These are phyloP conservation scores for Populus hybrid DNA, from an alignment of 441 rosid genomes.

Conservation along the genomic window DNA sequence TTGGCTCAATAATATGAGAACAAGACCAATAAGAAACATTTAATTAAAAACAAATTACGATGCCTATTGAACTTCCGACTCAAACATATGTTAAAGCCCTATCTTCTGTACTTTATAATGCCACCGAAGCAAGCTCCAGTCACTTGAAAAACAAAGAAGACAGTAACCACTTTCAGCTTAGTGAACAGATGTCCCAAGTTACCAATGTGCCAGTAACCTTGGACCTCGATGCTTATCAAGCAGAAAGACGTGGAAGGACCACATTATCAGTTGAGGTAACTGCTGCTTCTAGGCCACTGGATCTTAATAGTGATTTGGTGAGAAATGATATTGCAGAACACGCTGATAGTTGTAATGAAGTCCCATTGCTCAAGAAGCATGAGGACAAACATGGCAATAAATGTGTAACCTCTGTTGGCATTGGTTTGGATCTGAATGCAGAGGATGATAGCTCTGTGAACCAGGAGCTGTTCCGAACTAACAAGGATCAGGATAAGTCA, in stretches of 20 bases:
- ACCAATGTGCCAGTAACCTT: slow-evolving; percentile 30
- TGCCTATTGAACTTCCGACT: no score
- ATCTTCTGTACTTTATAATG: no score
- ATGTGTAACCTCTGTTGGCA: slow-evolving; percentile 31
- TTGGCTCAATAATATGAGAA: no score
- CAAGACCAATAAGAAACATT: no score
- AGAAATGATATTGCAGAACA: slow-evolving; percentile 24
- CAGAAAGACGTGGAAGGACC: slow-evolving; percentile 27
- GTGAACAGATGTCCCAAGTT: slow-evolving; percentile 38
- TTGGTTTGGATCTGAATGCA: slow-evolving; percentile 50
- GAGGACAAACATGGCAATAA: slow-evolving; percentile 26
- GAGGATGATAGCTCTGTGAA: slow-evolving; percentile 54
- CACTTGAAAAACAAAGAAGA: no score
- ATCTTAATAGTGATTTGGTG: slow-evolving; percentile 36
- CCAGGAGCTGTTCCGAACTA: slow-evolving; percentile 31
- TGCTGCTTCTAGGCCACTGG: slow-evolving; percentile 28
- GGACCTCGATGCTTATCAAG: slow-evolving; percentile 36
- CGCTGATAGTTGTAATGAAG: slow-evolving; percentile 23
- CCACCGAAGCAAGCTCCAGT: no score
- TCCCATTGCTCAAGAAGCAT: slow-evolving; percentile 26
- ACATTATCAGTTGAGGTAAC: slow-evolving; percentile 21
- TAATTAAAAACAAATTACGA: no score
- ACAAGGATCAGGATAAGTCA: slow-evolving; percentile 35
- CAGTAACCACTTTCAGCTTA: slow-evolving; percentile 9
- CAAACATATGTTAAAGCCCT: no score